Conservation (phyloP, 2,329 filamentous ascomycete genomes). For the Grosmannia serpens region DNA sequence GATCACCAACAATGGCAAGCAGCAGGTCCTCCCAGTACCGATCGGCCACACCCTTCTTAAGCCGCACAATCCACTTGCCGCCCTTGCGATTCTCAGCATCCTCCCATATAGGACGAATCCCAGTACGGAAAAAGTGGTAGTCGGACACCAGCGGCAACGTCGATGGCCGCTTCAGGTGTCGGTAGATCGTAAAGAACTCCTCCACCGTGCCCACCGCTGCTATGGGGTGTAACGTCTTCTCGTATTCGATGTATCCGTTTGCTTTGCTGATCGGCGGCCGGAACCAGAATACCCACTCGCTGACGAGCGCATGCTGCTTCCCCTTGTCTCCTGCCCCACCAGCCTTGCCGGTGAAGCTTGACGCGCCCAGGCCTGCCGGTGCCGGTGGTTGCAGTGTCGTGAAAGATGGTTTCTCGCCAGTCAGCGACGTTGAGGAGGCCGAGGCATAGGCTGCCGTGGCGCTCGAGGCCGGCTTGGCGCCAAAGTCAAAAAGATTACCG, state of each 20-base stretch:
- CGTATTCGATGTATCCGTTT: conserved; percentile 77
- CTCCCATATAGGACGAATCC: conserved; percentile 95
- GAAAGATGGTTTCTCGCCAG: conserved; percentile 51
- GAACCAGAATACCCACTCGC: conserved; percentile 95
- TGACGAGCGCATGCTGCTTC: conserved; percentile 53
- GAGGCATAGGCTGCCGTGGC: conserved; percentile 15
- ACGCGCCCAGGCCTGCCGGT: conserved; percentile 13
- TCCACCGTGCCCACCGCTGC: conserved; percentile 73
- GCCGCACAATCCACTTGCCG: conserved; percentile 91
- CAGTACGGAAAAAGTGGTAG: conserved; percentile 96
- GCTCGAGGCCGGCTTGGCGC: conserved; percentile 35
- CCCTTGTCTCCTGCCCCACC: conserved; percentile 15
- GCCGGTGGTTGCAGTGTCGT: conserved; percentile 28
- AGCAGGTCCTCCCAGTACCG: conserved; percentile 94
- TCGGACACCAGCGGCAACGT: conserved; percentile 83
- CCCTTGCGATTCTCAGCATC: conserved; percentile 94
- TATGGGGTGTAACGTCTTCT: conserved; percentile 86
- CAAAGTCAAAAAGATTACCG: conserved; percentile 65
- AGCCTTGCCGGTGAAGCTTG: conserved; percentile 8
- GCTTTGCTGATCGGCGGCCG: conserved; percentile 93
- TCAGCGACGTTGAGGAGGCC: conserved; percentile 20
- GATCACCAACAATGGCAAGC: conserved; percentile 82
- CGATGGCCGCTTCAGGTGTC: conserved; percentile 82
- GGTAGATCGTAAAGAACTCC: conserved; percentile 84
- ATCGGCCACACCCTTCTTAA: conserved; percentile 96